phyloP scores from a whole-genome alignment of 768 basidiomycete genomes.

The Rubroboletus satanas region DNA sequence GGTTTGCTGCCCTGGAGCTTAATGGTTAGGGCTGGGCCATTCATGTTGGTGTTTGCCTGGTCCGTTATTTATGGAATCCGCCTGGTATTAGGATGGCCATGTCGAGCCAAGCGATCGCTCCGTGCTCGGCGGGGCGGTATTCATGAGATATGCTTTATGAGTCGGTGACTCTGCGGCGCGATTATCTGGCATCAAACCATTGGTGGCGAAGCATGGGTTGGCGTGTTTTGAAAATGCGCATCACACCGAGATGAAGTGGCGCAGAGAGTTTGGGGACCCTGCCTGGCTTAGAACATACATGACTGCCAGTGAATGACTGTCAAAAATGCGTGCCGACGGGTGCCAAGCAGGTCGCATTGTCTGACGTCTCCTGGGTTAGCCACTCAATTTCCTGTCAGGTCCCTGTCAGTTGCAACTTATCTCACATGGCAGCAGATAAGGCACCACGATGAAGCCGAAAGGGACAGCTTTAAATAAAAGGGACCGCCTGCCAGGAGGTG shows the following conservation, averaged over 20 bases:
- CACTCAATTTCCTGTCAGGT: slow-evolving; percentile 2
- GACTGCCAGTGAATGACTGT: slow-evolving; percentile 2
- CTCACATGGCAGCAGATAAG: slow-evolving; percentile 17
- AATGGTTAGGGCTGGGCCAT: slow-evolving; percentile 10
- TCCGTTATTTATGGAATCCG: background rate
- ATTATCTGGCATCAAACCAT: slow-evolving; percentile 9
- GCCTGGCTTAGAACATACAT: background rate
- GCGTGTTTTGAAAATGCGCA: slow-evolving; percentile 16
- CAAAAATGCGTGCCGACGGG: slow-evolving; percentile 4
- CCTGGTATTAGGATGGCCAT: slow-evolving; percentile 1
- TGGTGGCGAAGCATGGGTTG: slow-evolving; percentile 5
- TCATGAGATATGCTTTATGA: slow-evolving; percentile 9
- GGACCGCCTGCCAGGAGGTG: slow-evolving; percentile 10
- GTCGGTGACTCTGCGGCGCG: slow-evolving; percentile 22
- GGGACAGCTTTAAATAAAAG: slow-evolving; percentile 5
- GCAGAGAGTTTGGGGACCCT: slow-evolving; percentile 4
- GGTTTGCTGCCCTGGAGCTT: slow-evolving; percentile 5
- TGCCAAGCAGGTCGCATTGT: slow-evolving; percentile 3
- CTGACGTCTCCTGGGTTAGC: background rate
- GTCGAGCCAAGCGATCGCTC: slow-evolving; percentile 7
- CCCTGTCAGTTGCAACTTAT: slow-evolving; percentile 2
- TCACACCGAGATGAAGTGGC: slow-evolving; percentile 19
- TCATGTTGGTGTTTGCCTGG: slow-evolving; percentile 2
- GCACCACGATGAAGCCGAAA: slow-evolving; percentile 9
- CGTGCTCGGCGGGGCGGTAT: slow-evolving; percentile 22